These are phyloP conservation scores for Ogataea paradorogensis DNA, from an alignment of 805 yeast genomes.

Conservation along the genomic window DNA sequence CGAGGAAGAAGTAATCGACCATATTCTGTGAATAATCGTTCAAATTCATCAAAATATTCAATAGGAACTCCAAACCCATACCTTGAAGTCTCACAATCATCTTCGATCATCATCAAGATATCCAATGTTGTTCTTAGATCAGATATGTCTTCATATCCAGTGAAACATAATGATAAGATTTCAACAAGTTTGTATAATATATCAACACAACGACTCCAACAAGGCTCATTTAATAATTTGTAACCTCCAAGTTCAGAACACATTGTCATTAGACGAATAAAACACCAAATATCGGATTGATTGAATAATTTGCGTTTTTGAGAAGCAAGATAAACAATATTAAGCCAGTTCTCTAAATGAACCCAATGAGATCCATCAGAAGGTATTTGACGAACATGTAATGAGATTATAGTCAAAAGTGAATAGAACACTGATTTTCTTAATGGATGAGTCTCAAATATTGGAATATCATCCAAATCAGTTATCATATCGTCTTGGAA, in stretches of 20 bases:
- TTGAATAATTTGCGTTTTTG: constrained; percentile 7
- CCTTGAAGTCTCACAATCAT: background rate
- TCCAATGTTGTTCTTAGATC: background rate
- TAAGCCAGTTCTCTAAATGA: constrained; percentile 28
- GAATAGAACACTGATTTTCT: constrained; percentile 17
- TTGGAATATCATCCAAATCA: constrained; percentile 13
- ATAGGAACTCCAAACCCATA: background rate
- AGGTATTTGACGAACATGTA: constrained; percentile 18
- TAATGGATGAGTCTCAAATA: constrained; percentile 10
- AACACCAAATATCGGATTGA: constrained; percentile 19
- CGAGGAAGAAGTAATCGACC: background rate
- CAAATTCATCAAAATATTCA: background rate
- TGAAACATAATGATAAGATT: background rate
- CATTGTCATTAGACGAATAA: constrained; percentile 12
- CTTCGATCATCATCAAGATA: background rate
- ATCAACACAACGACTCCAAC: background rate
- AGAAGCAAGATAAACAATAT: constrained; percentile 9
- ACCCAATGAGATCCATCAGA: constrained; percentile 23
- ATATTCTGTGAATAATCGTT: background rate
- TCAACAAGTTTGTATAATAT: background rate
- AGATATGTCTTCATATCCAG: constrained; percentile 2
- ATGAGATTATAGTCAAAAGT: constrained; percentile 15
- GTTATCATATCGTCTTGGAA: constrained; percentile 21
- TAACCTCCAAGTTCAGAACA: background rate
- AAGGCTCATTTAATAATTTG: background rate